Conservation (phyloP, 257 asterid genomes). For the Fraxinus anomala region DNA sequence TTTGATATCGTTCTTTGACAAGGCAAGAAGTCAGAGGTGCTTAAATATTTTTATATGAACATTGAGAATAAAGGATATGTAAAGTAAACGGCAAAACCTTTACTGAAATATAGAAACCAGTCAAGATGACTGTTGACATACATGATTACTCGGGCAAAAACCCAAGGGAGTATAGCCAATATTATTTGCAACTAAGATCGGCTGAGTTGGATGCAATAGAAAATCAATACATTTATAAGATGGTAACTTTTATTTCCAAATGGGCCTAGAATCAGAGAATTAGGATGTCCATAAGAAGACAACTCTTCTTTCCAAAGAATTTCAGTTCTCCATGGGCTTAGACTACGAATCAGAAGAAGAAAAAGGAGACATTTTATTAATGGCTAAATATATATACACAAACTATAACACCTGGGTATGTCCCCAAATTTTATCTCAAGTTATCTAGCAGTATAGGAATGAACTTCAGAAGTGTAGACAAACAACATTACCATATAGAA, state of each 20-base stretch:
- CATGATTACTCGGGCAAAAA: not conserved
- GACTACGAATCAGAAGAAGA: not conserved
- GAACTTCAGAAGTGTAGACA: not conserved
- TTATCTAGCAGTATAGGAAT: not conserved
- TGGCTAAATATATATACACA: not conserved
- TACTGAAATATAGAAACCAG: not conserved
- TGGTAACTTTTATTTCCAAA: not conserved
- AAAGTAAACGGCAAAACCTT: not conserved
- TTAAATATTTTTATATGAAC: not conserved
- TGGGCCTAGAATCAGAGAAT: not conserved
- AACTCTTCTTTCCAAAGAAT: not conserved
- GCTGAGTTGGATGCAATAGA: not conserved
- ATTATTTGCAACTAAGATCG: not conserved
- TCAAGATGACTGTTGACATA: slow-evolving; percentile 5
- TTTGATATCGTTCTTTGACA: not conserved
- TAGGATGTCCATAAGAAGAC: not conserved
- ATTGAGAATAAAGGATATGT: not conserved
- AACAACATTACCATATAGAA: not conserved
- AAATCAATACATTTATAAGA: not conserved
- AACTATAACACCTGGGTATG: not conserved
- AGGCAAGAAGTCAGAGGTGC: not conserved
- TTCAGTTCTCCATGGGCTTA: not conserved
- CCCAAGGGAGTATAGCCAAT: not conserved
- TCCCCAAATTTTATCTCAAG: not conserved
- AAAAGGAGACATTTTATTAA: slow-evolving; percentile 5